Percentiles rank a stretch among this genome's conserved stretches.
Conservation (phyloP, 768 basidiomycete genomes). For the Suillus sp. region DNA sequence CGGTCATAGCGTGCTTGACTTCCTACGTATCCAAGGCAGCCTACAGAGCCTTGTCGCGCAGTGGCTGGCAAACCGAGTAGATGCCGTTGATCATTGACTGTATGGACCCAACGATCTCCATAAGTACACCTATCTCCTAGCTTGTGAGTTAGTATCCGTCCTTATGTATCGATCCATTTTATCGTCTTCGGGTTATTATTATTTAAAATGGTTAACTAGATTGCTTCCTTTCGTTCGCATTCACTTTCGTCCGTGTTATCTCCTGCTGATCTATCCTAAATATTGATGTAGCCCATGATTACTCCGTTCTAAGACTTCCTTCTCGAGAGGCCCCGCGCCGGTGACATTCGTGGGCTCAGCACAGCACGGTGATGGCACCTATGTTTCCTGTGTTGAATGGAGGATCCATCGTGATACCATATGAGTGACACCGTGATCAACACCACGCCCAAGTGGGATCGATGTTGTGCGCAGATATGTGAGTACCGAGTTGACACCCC, state of each 20-base stretch:
- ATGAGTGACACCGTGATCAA: not conserved
- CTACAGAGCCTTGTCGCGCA: slow-evolving; percentile 32
- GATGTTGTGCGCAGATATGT: not conserved
- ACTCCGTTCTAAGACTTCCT: not conserved
- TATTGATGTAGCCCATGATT: not conserved
- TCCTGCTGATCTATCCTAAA: not conserved
- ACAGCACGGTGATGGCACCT: not conserved
- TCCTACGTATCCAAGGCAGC: slow-evolving; percentile 42
- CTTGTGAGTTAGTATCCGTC: not conserved
- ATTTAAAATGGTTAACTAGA: not conserved
- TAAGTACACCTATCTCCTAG: not conserved
- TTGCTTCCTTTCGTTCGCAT: not conserved
- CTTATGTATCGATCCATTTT: not conserved
- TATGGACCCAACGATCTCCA: slow-evolving; percentile 9
- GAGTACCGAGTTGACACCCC: not conserved
- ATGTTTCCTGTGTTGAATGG: not conserved
- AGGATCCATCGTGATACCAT: not conserved
- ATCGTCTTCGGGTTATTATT: not conserved
- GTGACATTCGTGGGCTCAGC: too few relatives aligned
- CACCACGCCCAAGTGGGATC: not conserved
- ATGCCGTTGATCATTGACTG: slow-evolving; percentile 23
- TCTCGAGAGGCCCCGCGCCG: too few relatives aligned
- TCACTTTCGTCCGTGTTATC: not conserved
- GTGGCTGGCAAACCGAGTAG: slow-evolving; percentile 46
- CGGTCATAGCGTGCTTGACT: slow-evolving; percentile 56